These are phyloP conservation scores for Leishmania tarentolae DNA, from an alignment of 208 protist species.

Conservation along the genomic window DNA sequence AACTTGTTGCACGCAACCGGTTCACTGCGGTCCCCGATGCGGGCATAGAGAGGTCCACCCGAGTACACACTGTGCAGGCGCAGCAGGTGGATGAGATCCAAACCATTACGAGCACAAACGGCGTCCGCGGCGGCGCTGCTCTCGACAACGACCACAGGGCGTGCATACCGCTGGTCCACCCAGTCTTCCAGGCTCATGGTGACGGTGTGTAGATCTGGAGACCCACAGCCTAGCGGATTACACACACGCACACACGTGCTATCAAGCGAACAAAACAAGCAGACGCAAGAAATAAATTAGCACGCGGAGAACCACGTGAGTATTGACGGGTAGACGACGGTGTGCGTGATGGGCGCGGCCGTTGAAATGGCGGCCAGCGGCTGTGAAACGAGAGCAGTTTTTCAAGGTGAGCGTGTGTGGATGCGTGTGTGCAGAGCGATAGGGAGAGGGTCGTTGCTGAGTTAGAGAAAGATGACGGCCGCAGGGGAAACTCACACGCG, in stretches of 20 bases:
- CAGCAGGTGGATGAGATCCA: slow-evolving; percentile 75
- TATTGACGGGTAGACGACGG: slow-evolving; percentile 13
- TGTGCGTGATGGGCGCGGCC: neutral
- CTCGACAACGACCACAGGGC: slow-evolving; percentile 74
- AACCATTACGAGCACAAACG: slow-evolving; percentile 52
- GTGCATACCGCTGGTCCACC: slow-evolving; percentile 66
- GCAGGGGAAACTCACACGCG: neutral
- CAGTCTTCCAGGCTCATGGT: slow-evolving; percentile 45
- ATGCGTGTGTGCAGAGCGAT: neutral
- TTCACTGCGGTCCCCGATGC: slow-evolving; percentile 59
- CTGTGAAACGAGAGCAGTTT: neutral
- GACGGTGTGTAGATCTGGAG: slow-evolving; percentile 5
- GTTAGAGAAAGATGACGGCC: neutral
- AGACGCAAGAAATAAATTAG: neutral
- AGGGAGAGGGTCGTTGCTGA: neutral
- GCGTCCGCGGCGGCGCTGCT: slow-evolving; percentile 50
- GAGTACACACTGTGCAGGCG: slow-evolving; percentile 59
- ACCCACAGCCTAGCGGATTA: neutral
- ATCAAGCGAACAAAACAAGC: neutral
- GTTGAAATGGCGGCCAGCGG: neutral
- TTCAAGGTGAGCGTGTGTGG: slow-evolving; percentile 2
- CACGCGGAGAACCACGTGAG: slow-evolving; percentile 1
- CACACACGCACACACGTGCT: slow-evolving; percentile 4
- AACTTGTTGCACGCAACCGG: slow-evolving; percentile 50
- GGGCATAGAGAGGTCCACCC: slow-evolving; percentile 45